Percentiles rank a stretch among this genome's conserved stretches.
phyloP scores from a whole-genome alignment of 805 yeast species.

The Candida xiaguanensis region DNA sequence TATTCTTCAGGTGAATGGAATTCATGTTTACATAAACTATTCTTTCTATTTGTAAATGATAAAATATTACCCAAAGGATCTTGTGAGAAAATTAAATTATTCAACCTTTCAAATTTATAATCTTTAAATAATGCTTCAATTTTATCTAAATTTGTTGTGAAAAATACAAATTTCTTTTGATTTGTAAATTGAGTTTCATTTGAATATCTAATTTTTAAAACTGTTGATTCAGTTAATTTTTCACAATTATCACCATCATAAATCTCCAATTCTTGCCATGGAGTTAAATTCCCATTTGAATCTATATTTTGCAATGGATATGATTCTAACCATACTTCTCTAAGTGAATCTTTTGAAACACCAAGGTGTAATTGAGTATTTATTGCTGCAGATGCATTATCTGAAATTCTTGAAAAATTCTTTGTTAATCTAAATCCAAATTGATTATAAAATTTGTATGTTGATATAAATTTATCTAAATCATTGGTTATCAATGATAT shows the following conservation, averaged over 20 bases:
- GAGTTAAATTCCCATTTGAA: conserved; percentile 28
- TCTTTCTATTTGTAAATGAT: conserved; percentile 21
- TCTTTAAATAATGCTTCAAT: conserved; percentile 18
- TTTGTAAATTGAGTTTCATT: conserved; percentile 7
- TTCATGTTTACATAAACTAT: conserved; percentile 16
- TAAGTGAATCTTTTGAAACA: conserved; percentile 60
- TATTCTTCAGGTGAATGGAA: conserved; percentile 25
- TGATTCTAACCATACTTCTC: conserved; percentile 70
- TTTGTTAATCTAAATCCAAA: conserved; percentile 62
- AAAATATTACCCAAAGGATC: conserved; percentile 38
- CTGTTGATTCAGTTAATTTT: conserved; percentile 23
- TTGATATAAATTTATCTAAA: conserved; percentile 39
- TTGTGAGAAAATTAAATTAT: conserved; percentile 10
- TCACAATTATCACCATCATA: conserved; percentile 36
- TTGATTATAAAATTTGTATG: conserved; percentile 53
- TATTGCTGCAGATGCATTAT: conserved; percentile 26
- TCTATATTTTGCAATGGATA: conserved; percentile 49
- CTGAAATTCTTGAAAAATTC: conserved; percentile 51
- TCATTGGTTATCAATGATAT: conserved; percentile 59
- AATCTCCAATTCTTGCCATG: conserved; percentile 39
- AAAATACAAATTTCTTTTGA: conserved; percentile 24
- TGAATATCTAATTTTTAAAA: conserved; percentile 34
- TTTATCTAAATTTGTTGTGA: conserved; percentile 25
- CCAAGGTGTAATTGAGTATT: conserved; percentile 42
- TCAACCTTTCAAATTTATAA: conserved; percentile 8